Evolutionary conservation across 2,329 filamentous ascomycete genomes (phyloP), one percentile per base, ranked within the genome.

Genomic region (Phaeosphaeria sp.): DNA sequence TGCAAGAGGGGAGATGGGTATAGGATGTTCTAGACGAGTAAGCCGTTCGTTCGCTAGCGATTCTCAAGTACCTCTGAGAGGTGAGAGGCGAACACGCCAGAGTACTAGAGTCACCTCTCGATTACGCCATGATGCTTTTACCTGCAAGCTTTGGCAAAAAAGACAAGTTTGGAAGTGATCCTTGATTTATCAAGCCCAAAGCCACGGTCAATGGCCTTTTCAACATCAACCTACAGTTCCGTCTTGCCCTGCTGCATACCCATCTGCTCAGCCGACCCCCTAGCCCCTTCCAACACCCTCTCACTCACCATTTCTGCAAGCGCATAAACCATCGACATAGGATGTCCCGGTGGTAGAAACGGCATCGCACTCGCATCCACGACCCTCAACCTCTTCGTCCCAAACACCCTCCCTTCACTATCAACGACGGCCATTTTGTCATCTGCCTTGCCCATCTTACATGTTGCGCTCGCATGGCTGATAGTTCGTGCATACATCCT

Each of bases 261-360:
- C 13, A 36, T 36, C 11, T 3, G 6, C 30, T 36, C 30, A 11
- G 30, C 30, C 30, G 13, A 13, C 30, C 6, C 30, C 21, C 25
- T 25, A 3, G 13, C 43, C 13, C 15, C 7, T 46, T 30, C 27
- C 39, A 64, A 23, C 1, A 72, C 69, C 33, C 62, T 56, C 41
- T 64, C 64, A 10, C 69, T 67, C 47, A 72, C 67, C 59, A 71
- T 71, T 64, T 75, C 72, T 6, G 70, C 71, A 9, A 74, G 50
- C 46, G 62, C 65, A 58, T 64, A 74, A 5, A 73, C 55, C 1
- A 66, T 69, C 18, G 60, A 46, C 66, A 70, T 66, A 5, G 74
- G 71, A 65, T 77, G 73, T 6, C 75, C 76, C 3, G 76, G 75
- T n/a, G 73, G 72, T 50, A 74, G 57, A n/a, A 77, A 69, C 1